These are phyloP conservation scores for Paecilomyces formosus DNA, from an alignment of 2,329 filamentous ascomycete genomes.

Conservation along the genomic window DNA sequence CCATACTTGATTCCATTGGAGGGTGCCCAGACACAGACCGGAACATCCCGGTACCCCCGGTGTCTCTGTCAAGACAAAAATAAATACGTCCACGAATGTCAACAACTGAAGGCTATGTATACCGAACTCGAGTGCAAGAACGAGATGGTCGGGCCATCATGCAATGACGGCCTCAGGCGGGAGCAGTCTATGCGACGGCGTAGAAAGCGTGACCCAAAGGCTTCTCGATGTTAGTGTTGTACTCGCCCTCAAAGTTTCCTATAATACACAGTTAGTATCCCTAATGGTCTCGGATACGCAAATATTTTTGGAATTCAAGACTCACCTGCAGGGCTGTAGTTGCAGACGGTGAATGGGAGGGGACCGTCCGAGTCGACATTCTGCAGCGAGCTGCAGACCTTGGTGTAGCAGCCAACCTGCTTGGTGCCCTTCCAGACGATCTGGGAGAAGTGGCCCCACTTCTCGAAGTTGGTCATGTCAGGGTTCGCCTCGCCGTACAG, in stretches of 20 bases:
- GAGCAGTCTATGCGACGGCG: not conserved
- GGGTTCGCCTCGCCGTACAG: conserved; percentile 56
- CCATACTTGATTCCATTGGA: not conserved
- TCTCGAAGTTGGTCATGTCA: conserved; percentile 54
- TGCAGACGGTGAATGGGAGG: conserved; percentile 77
- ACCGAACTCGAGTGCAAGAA: not conserved
- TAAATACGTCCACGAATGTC: not conserved
- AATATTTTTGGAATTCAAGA: conserved; percentile 2
- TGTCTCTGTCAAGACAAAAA: not conserved
- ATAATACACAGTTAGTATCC: not conserved
- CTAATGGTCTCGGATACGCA: too few relatives aligned
- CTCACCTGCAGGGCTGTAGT: conserved; percentile 71
- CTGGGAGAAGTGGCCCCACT: conserved; percentile 70
- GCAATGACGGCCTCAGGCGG: not conserved
- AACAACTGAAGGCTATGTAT: not conserved
- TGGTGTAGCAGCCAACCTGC: conserved; percentile 55
- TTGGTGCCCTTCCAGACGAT: conserved; percentile 61
- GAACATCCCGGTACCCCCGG: not conserved
- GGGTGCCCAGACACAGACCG: not conserved
- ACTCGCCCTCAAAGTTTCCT: conserved; percentile 52
- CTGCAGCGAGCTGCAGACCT: conserved; percentile 36
- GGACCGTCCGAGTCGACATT: conserved; percentile 34
- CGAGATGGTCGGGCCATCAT: not conserved
- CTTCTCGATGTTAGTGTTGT: conserved; percentile 44
- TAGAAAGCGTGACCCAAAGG: conserved; percentile 28